Conservation (phyloP, 2,329 filamentous ascomycete species). For the Camillea tinctor region DNA sequence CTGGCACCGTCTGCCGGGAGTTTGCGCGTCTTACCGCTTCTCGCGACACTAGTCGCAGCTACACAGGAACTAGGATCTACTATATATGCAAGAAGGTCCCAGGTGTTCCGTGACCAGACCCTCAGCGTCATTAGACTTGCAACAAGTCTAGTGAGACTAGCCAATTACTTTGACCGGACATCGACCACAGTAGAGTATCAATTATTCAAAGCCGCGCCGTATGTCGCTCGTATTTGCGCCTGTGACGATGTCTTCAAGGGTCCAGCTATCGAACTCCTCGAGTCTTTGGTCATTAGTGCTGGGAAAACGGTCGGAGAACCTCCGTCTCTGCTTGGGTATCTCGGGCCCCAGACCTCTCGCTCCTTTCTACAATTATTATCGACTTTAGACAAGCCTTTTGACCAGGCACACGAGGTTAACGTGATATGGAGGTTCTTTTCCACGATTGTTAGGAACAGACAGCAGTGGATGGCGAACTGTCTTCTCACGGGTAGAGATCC, state of each 20-base stretch:
- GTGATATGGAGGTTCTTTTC: slow-evolving; percentile 84
- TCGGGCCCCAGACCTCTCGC: slow-evolving; percentile 79
- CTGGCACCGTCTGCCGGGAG: slow-evolving; percentile 67
- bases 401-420: slow-evolving; percentile 61
- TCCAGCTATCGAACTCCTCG: slow-evolving; percentile 67
- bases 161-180: slow-evolving; percentile 61
- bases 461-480: slow-evolving; percentile 95
- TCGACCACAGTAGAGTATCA: slow-evolving; percentile 70
- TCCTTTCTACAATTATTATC: slow-evolving; percentile 79
- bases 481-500: slow-evolving; percentile 86
- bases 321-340: slow-evolving; percentile 87
- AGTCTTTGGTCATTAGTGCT: slow-evolving; percentile 70
- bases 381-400: slow-evolving; percentile 72
- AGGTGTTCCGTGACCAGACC: slow-evolving; percentile 62
- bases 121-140: slow-evolving; percentile 64
- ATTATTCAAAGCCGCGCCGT: slow-evolving; percentile 75
- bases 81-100: slow-evolving; percentile 54
- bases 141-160: slow-evolving; percentile 67
- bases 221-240: slow-evolving; percentile 75
- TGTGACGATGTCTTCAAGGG: slow-evolving; percentile 64
- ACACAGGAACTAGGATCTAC: slow-evolving; percentile 61
- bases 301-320: slow-evolving; percentile 69
- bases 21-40: slow-evolving; percentile 73
- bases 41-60: slow-evolving; percentile 66
- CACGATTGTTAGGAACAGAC: slow-evolving; percentile 80